phyloP scores from a whole-genome alignment of 2,329 filamentous ascomycete species.

The Cordyceps pruinosa region DNA sequence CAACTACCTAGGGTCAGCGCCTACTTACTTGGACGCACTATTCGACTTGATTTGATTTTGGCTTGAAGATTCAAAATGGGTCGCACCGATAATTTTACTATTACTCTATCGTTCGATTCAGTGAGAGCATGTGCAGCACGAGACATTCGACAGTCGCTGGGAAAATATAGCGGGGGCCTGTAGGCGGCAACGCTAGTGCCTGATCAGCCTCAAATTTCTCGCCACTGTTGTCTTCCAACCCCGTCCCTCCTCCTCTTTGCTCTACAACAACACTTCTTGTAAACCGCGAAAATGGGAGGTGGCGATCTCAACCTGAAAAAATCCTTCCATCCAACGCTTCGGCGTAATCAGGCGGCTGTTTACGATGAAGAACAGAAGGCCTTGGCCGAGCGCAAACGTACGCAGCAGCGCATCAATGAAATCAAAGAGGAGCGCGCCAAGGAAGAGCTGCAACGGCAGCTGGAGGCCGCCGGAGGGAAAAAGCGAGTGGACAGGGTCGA shows the following conservation, averaged over 20 bases:
- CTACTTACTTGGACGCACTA: no score
- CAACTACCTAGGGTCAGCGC: no score
- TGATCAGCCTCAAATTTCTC: constrained; percentile 5
- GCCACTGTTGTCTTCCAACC: neutral
- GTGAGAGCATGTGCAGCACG: no score
- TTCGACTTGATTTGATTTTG: no score
- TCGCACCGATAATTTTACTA: no score
- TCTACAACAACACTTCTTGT: neutral
- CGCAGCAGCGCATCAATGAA: constrained; percentile 85
- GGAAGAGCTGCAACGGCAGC: constrained; percentile 82
- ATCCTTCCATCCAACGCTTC: constrained; percentile 86
- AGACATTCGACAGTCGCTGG: neutral
- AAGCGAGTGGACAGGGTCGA: constrained; percentile 80
- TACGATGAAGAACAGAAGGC: constrained; percentile 90
- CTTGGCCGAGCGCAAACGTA: constrained; percentile 88
- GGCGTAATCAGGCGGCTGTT: constrained; percentile 84
- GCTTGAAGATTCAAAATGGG: no score
- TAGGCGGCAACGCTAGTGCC: constrained; percentile 1
- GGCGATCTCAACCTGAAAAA: constrained; percentile 94
- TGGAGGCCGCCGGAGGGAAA: constrained; percentile 79
- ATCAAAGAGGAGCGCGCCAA: constrained; percentile 88
- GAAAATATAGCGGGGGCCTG: constrained; percentile 1
- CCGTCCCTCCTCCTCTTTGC: constrained; percentile 15
- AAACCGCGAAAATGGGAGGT: constrained; percentile 65
- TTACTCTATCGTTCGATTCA: no score